These are phyloP conservation scores for Trypethelium eluteriae DNA, from an alignment of 495 filamentous ascomycete species.

Conservation along the genomic window DNA sequence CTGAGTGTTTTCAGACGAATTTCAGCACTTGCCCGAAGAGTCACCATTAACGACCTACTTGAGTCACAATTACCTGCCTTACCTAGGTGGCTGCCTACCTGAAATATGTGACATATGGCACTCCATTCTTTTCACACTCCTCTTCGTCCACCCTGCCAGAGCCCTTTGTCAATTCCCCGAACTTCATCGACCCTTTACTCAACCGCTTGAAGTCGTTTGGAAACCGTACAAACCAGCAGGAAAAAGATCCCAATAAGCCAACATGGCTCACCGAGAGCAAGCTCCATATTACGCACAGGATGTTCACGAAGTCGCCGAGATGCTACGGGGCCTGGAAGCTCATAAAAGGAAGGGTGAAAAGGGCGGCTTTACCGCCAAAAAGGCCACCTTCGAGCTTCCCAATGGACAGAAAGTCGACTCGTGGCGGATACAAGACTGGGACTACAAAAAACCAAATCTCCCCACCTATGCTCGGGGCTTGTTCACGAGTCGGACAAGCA, in stretches of 20 bases:
- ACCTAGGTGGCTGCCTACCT: not conserved
- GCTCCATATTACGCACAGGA: constrained; percentile 59
- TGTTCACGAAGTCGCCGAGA: constrained; percentile 48
- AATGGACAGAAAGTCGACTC: constrained; percentile 66
- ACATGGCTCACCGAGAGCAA: constrained; percentile 34
- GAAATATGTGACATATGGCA: not conserved
- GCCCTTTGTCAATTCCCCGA: too few relatives aligned
- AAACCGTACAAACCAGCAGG: too few relatives aligned
- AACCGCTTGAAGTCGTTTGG: too few relatives aligned
- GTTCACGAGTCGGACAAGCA: constrained; percentile 64
- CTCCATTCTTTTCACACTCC: too few relatives aligned
- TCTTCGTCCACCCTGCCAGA: too few relatives aligned
- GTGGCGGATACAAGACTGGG: constrained; percentile 89
- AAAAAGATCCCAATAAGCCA: constrained; percentile 1
- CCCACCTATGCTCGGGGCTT: constrained; percentile 89
- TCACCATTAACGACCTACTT: not conserved
- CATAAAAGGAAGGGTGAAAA: constrained; percentile 42
- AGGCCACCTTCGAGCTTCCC: constrained; percentile 59
- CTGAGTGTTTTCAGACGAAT: too few relatives aligned
- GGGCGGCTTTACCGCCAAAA: constrained; percentile 58
- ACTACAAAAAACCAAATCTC: constrained; percentile 77
- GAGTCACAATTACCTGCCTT: too few relatives aligned
- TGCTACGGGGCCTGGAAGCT: constrained; percentile 52
- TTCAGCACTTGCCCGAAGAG: not conserved
- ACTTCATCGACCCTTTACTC: too few relatives aligned